A percentile compares a stretch with the other conserved stretches of the same genome.
phyloP scores from a whole-genome alignment of 2,329 filamentous ascomycete genomes.

The Nothophaeocryptopus gaeumannii region DNA sequence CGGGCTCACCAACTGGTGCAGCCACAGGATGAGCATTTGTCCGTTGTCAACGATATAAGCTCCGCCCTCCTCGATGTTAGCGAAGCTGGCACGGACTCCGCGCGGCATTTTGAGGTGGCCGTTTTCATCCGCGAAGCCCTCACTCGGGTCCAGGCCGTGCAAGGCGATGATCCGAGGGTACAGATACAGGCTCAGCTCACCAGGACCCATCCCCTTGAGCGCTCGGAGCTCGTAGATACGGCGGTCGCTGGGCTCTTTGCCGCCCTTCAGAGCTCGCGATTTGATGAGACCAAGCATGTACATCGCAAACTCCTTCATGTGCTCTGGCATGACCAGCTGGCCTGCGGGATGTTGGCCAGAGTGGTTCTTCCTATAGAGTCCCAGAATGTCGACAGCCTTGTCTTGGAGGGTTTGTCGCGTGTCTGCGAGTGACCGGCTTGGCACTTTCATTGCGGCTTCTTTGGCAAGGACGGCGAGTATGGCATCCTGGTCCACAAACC shows the following conservation, averaged over 20 bases:
- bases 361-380: slow-evolving; percentile 89
- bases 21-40: slow-evolving; percentile 86
- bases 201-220: slow-evolving; percentile 80
- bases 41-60: slow-evolving; percentile 95
- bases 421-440: slow-evolving; percentile 73
- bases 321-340: slow-evolving; percentile 91
- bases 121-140: slow-evolving; percentile 90
- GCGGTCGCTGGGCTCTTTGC: slow-evolving; percentile 84
- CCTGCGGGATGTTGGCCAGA: slow-evolving; percentile 82
- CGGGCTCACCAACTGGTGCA: slow-evolving; percentile 87
- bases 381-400: slow-evolving; percentile 87
- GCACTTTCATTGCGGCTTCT: slow-evolving; percentile 83
- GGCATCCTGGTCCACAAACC: slow-evolving; percentile 93
- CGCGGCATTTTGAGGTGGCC: slow-evolving; percentile 84
- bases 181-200: slow-evolving; percentile 85
- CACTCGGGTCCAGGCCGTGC: slow-evolving; percentile 81
- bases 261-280: slow-evolving; percentile 86
- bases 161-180: slow-evolving; percentile 92
- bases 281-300: slow-evolving; percentile 89
- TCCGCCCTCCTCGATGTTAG: slow-evolving; percentile 84
- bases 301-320: slow-evolving; percentile 95
- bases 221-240: slow-evolving; percentile 88
- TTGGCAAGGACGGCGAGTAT: slow-evolving; percentile 86
- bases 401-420: slow-evolving; percentile 80
- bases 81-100: slow-evolving; percentile 76